These are phyloP conservation scores for Emmonsiellopsis sp. DNA, from an alignment of 2,329 filamentous ascomycete genomes.

Conservation along the genomic window DNA sequence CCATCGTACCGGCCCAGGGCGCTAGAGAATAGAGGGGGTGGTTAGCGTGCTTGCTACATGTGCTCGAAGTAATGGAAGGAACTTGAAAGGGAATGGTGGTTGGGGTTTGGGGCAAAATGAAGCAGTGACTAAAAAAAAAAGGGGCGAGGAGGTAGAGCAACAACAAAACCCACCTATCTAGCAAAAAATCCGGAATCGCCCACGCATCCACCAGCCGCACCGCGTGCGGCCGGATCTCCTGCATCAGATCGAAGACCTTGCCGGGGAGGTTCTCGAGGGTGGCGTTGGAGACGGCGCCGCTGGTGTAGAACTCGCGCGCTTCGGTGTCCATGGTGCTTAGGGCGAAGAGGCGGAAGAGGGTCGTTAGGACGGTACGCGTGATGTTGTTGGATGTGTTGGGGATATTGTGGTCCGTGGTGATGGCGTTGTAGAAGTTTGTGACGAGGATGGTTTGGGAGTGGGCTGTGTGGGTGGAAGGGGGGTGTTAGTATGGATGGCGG, in stretches of 20 bases:
- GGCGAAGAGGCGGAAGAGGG: conserved; percentile 39
- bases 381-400: conserved; percentile 17
- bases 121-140: not conserved
- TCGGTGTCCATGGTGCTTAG: conserved; percentile 37
- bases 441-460: conserved; percentile 42
- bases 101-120: too few relatives aligned
- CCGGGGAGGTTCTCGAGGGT: conserved; percentile 33
- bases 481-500: not conserved
- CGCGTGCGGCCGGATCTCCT: conserved; percentile 40
- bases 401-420: conserved; percentile 14
- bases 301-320: conserved; percentile 37
- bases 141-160: not conserved
- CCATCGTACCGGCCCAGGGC: conserved; percentile 44
- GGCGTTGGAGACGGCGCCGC: conserved; percentile 31
- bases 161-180: conserved; percentile 27
- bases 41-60: not conserved
- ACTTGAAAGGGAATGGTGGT: too few relatives aligned
- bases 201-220: conserved; percentile 44
- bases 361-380: conserved; percentile 25
- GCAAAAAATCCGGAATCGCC: conserved; percentile 43
- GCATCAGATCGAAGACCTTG: conserved; percentile 38
- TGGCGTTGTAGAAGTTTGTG: conserved; percentile 34
- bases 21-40: conserved; percentile 18
- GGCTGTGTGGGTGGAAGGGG: conserved; percentile 14
- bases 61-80: too few relatives aligned